Percentiles rank a stretch among this genome's conserved stretches.
Conservation (phyloP, 139 green algal species). For the Chloropicon primus region DNA sequence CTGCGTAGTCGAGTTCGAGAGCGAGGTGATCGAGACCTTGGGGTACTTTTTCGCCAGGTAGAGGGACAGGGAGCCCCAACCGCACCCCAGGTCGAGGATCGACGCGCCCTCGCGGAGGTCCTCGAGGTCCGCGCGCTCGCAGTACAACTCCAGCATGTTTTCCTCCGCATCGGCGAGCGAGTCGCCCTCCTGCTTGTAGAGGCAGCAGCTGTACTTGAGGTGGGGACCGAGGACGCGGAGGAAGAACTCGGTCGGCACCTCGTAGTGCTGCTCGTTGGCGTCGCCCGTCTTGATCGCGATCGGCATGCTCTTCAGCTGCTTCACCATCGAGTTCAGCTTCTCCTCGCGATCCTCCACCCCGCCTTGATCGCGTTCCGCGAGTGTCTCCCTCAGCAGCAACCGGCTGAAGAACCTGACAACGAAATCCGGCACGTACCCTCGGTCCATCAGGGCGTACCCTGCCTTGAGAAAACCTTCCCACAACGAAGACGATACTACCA, state of each 20-base stretch:
- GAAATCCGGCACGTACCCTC: not conserved
- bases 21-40: slow-evolving; percentile 8
- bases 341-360: not conserved
- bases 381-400: not conserved
- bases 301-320: slow-evolving; percentile 52
- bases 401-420: not conserved
- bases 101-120: slow-evolving; percentile 41
- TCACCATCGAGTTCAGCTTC: not conserved
- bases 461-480: not conserved
- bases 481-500: too few relatives aligned
- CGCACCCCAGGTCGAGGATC: slow-evolving; percentile 91
- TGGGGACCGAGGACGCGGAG: slow-evolving; percentile 62
- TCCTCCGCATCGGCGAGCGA: slow-evolving; percentile 72
- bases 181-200: slow-evolving; percentile 43
- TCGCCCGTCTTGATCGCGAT: slow-evolving; percentile 67
- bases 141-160: slow-evolving; percentile 79
- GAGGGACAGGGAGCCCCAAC: slow-evolving; percentile 82
- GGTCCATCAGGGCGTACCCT: not conserved
- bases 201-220: slow-evolving; percentile 87
- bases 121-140: slow-evolving; percentile 51
- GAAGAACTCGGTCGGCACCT: slow-evolving; percentile 92
- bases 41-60: slow-evolving; percentile 49
- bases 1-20: slow-evolving; percentile 80
- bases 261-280: slow-evolving; percentile 89
- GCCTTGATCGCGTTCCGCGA: not conserved